These are phyloP conservation scores for Erysimum pusillum DNA, from an alignment of 441 rosid genomes.

Conservation along the genomic window DNA sequence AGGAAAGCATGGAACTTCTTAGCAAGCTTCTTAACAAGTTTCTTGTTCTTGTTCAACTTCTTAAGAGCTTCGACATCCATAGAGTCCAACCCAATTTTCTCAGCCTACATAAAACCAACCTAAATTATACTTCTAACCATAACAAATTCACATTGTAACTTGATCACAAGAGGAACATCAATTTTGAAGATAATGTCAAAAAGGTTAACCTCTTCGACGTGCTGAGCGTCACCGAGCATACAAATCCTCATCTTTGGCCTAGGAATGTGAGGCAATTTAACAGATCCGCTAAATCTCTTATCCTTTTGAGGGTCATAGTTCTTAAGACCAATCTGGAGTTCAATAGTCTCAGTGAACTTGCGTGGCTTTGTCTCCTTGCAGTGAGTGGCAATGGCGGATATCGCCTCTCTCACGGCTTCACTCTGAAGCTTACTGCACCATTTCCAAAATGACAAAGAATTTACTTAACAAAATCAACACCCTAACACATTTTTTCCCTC, in stretches of 20 bases:
- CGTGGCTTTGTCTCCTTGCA: slow-evolving; percentile 52
- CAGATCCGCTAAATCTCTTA: slow-evolving; percentile 95
- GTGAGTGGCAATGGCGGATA: too few species aligned
- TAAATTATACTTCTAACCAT: too few species aligned
- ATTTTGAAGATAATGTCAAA: too few species aligned
- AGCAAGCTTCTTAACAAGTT: slow-evolving; percentile 91
- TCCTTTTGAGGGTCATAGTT: slow-evolving; percentile 95
- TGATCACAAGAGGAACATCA: too few species aligned
- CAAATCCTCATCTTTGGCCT: slow-evolving; percentile 97
- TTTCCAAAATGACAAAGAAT: not conserved
- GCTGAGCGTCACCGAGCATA: slow-evolving; percentile 99
- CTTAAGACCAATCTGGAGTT: slow-evolving; percentile 89
- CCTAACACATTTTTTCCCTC: not conserved
- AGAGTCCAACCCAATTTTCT: slow-evolving; percentile 68
- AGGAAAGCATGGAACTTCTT: slow-evolving; percentile 95
- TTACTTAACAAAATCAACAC: not conserved
- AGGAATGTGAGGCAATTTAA: slow-evolving; percentile 90
- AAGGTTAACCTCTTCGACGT: slow-evolving; percentile 78
- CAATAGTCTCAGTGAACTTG: slow-evolving; percentile 83
- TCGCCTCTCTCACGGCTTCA: slow-evolving; percentile 77
- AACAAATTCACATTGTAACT: too few species aligned
- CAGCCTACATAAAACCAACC: slow-evolving; percentile 63
- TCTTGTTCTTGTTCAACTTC: slow-evolving; percentile 94
- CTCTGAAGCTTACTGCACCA: slow-evolving; percentile 80
- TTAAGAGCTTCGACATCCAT: slow-evolving; percentile 94